Base-by-base conservation (phyloP, 2,329 filamentous ascomycete genomes). In the Alternaria burnsii region DNA sequence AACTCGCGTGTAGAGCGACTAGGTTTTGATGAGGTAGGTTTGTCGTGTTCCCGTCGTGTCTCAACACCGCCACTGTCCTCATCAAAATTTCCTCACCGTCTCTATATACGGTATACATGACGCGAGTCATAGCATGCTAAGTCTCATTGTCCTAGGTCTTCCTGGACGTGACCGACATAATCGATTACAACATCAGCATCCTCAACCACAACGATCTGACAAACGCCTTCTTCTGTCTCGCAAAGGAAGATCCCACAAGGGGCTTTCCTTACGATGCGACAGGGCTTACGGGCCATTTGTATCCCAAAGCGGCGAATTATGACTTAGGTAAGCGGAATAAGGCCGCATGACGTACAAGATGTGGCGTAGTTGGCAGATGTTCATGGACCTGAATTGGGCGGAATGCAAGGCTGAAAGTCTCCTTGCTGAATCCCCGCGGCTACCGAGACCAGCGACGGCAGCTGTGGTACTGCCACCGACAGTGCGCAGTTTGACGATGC, bases 21-120 rank as follows among this genome's bases (percentile, higher is more conserved):
- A 28, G 94, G 95, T 0, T 92, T 98, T 66, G 95, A 98, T 76
- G 95, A 98, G 82, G 89, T 97, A 20, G 36, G n/a, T 40, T 10
- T 16, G 7, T 20, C 16, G n/a, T 18, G 12, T 36, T 3, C 12
- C 14, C 6, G 12, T 46, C 51, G 34, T 56, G 51, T 61, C 52
- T 50, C 50, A 55, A 42, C 58, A 40, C 56, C 48, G 55, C 55
- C 52, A 52, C 54, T 14, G 14, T 46, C 34, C 11, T 30, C 18
- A 3, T 7, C 40, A 0, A 41, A 41, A 32, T 48, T 28, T 26
- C 24, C 30, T 42, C 18, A 38, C 53, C 28, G 30, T 46, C 38
- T 30, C 38, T 16, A 20, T 20, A 22, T n/a, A 18, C 20, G 5
- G 28, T 30, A 30, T 30, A 30, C 28, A 30, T 12, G 4, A 30